These are phyloP conservation scores for Leccinum subgranulosum DNA, from an alignment of 768 basidiomycete species.

Conservation along the genomic window DNA sequence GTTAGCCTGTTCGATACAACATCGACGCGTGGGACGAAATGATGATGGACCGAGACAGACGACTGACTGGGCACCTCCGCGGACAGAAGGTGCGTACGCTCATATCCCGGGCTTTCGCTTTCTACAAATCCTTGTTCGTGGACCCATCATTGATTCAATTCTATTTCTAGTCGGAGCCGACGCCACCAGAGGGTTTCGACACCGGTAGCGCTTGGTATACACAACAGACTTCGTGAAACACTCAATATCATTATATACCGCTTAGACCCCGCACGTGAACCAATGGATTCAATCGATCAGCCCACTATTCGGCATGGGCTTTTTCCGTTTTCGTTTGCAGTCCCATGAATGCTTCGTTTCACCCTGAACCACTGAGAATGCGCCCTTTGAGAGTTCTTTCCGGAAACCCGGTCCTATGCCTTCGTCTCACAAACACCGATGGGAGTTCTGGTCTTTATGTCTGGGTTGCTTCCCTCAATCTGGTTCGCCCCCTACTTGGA, in stretches of 20 bases:
- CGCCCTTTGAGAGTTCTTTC: not conserved
- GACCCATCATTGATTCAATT: not conserved
- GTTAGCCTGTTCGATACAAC: constrained; percentile 77
- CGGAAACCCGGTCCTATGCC: not conserved
- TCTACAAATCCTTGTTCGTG: not conserved
- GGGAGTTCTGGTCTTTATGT: not conserved
- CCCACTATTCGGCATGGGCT: not conserved
- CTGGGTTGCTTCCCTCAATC: not conserved
- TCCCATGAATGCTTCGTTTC: not conserved
- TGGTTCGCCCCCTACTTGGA: not conserved
- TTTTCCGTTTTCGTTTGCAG: not conserved
- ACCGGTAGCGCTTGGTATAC: constrained; percentile 76
- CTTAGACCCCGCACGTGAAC: constrained; percentile 6
- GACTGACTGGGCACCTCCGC: constrained; percentile 81
- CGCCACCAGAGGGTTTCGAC: constrained; percentile 66
- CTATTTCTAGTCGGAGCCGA: constrained; percentile 53
- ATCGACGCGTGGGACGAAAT: constrained; percentile 90
- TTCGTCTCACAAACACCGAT: not conserved
- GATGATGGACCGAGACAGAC: constrained; percentile 92
- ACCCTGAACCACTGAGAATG: not conserved
- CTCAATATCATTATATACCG: constrained; percentile 17
- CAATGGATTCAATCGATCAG: not conserved
- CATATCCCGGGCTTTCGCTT: not conserved
- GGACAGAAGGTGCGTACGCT: constrained; percentile 75
- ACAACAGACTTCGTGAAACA: constrained; percentile 43